A percentile compares a stretch with the other conserved stretches of the same genome.
These are phyloP conservation scores for Phytophthora melonis DNA, from an alignment of 352 stramenopile genomes.

Conservation along the genomic window DNA sequence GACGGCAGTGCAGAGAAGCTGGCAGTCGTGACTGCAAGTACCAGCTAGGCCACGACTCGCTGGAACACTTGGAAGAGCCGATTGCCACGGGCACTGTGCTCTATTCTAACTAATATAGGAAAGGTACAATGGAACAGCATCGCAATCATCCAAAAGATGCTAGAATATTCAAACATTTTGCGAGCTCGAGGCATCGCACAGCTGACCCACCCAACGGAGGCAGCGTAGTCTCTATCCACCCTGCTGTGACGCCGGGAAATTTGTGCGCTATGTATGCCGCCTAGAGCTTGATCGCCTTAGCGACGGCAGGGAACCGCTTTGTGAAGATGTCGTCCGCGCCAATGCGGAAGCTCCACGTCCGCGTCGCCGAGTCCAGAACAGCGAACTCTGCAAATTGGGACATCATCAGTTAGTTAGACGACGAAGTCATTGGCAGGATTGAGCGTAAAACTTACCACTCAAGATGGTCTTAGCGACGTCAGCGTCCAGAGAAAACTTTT, in stretches of 20 bases:
- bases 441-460: constrained; percentile 38
- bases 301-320: constrained; percentile 56
- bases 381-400: constrained; percentile 43
- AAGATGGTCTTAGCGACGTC: constrained; percentile 59
- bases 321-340: constrained; percentile 58
- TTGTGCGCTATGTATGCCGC: background rate
- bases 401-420: constrained; percentile 2
- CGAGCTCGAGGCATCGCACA: constrained; percentile 1
- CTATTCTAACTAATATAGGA: constrained; percentile 1
- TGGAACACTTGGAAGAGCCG: background rate
- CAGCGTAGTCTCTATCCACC: constrained; percentile 32
- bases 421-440: background rate
- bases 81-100: background rate
- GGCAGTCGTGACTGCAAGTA: constrained; percentile 13
- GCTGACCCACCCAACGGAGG: constrained; percentile 1
- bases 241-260: background rate
- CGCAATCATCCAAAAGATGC: background rate
- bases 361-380: constrained; percentile 47
- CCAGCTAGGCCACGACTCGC: background rate
- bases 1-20: constrained; percentile 4
- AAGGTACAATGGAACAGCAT: background rate
- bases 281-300: constrained; percentile 64
- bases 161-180: constrained; percentile 22
- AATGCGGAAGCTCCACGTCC: constrained; percentile 66
- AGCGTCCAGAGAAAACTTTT: constrained; percentile 51